Percentiles rank a stretch among this genome's conserved stretches.
Evolutionary conservation across 129 eudicot species (phyloP).

Genomic region (Centrapalus pauciflorus): DNA sequence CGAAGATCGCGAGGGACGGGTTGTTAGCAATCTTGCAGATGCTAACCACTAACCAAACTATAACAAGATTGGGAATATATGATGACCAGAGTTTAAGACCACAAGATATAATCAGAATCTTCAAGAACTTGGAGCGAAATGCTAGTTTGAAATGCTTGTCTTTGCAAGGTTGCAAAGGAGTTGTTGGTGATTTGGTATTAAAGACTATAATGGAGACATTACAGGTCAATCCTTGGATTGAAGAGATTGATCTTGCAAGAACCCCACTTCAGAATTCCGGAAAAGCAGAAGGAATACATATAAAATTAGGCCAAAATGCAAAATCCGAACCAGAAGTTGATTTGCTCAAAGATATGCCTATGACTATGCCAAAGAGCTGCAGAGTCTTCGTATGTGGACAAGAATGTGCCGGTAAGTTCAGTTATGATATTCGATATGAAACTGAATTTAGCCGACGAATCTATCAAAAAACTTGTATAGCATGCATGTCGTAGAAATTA

Average conservation of each 20-base stretch:
- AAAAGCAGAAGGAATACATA: slow-evolving; percentile 57
- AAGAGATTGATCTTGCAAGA: slow-evolving; percentile 72
- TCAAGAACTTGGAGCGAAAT: slow-evolving; percentile 60
- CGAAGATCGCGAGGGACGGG: slow-evolving; percentile 67
- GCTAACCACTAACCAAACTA: slow-evolving; percentile 63
- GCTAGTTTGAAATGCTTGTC: slow-evolving; percentile 59
- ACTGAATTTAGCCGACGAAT: too few species aligned
- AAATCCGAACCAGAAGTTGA: slow-evolving; percentile 57
- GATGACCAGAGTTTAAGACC: slow-evolving; percentile 69
- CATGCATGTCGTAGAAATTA: background rate
- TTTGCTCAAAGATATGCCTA: slow-evolving; percentile 73
- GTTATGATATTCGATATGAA: background rate
- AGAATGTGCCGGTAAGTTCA: slow-evolving; percentile 66
- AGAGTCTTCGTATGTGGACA: slow-evolving; percentile 86
- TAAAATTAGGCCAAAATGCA: slow-evolving; percentile 62
- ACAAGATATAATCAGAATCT: slow-evolving; percentile 51
- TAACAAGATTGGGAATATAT: slow-evolving; percentile 55
- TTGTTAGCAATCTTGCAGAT: slow-evolving; percentile 58
- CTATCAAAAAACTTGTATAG: too few species aligned
- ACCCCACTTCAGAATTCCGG: slow-evolving; percentile 77
- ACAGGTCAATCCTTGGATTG: slow-evolving; percentile 88
- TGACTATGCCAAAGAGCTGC: slow-evolving; percentile 67
- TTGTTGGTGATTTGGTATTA: slow-evolving; percentile 63
- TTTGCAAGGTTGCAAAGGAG: slow-evolving; percentile 91
- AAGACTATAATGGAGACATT: slow-evolving; percentile 57